A percentile compares a stretch with the other conserved stretches of the same genome.
These are phyloP conservation scores for Nicotiana noctiflora DNA, from an alignment of 257 asterid species.

Conservation along the genomic window DNA sequence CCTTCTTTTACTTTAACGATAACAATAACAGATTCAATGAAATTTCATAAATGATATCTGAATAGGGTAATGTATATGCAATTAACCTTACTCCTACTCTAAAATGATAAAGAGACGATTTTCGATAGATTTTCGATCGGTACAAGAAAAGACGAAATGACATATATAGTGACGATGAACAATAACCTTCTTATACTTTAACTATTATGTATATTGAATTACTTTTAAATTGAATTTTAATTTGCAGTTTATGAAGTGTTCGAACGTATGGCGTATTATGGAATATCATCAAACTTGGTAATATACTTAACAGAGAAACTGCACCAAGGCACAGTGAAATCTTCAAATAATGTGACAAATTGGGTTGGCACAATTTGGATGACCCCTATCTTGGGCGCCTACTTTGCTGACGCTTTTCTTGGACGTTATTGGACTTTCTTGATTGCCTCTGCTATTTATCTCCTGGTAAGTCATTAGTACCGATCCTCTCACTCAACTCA, in stretches of 20 bases:
- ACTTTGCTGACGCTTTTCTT: slow-evolving; percentile 67
- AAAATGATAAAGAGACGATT: too few relatives aligned
- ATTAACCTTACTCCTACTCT: too few relatives aligned
- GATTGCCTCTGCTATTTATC: slow-evolving; percentile 44
- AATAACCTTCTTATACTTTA: background rate
- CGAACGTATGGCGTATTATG: slow-evolving; percentile 86
- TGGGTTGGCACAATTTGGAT: slow-evolving; percentile 86
- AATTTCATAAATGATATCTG: too few relatives aligned
- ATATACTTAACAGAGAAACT: slow-evolving; percentile 57
- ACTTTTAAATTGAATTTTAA: background rate
- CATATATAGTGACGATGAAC: too few relatives aligned
- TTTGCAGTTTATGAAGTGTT: slow-evolving; percentile 79
- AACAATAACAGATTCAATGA: too few relatives aligned
- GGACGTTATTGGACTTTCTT: slow-evolving; percentile 82
- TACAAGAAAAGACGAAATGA: too few relatives aligned
- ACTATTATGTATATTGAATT: background rate
- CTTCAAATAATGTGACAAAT: slow-evolving; percentile 75
- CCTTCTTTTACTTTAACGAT: too few relatives aligned
- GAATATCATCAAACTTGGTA: slow-evolving; percentile 70
- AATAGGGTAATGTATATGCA: too few relatives aligned
- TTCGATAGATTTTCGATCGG: too few relatives aligned
- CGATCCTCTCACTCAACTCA: too few relatives aligned
- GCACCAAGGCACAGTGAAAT: slow-evolving; percentile 55
- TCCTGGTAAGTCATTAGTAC: slow-evolving; percentile 38
- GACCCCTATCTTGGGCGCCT: slow-evolving; percentile 79